Base-by-base conservation (phyloP, 2,329 filamentous ascomycete species). In the Atkinsonella hypoxylon region DNA sequence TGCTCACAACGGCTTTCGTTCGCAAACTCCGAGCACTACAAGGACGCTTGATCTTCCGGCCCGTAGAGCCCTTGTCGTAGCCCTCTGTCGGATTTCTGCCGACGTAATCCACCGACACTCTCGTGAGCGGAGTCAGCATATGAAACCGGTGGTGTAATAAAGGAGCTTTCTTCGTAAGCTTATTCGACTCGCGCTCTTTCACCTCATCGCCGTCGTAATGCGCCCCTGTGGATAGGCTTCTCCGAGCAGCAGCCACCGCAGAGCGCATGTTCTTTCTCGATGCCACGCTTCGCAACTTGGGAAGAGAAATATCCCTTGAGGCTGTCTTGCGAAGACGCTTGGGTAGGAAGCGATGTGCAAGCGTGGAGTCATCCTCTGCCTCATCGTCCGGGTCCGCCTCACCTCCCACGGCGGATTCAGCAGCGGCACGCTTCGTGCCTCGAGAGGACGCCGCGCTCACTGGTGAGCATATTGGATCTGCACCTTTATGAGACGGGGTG, bases 271-370 rank as follows among this genome's bases (percentile, higher is more conserved):
- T 45, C 51, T 56, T 54, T 39, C 41, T 44, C 54, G 62, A 61
- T 30, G 57, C 56, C 31, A 55, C 58, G 53, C 55, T 61, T 39
- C 66, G 63, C 30, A 71, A 54, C 34, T 62, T 62, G 32, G 65
- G 51, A 48, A 63, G 50, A 49, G 66, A 55, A 53, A 76, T 67
- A 54, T 73, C 65, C 11, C 70, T 65, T n/a, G 71, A 70, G 50
- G 71, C 64, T 8, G 70, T 73, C 64, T 76, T 75, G 50, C 78
- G 74, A 46, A 79, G 64, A 68, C 78, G 78, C 55, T 64, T 65
- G 13, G 64, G 63, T 6, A 56, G 51, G 17, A 55, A 48, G 46
- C 50, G 53, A 36, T 53, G 60, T 54, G 54, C 55, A 49, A 58
- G 61, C 17, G 56, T 50, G 1, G 53, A 51, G 17, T 46, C 44